Base-by-base conservation (phyloP, 371 early-diverging fungal species). In the Mortierella sp. region DNA sequence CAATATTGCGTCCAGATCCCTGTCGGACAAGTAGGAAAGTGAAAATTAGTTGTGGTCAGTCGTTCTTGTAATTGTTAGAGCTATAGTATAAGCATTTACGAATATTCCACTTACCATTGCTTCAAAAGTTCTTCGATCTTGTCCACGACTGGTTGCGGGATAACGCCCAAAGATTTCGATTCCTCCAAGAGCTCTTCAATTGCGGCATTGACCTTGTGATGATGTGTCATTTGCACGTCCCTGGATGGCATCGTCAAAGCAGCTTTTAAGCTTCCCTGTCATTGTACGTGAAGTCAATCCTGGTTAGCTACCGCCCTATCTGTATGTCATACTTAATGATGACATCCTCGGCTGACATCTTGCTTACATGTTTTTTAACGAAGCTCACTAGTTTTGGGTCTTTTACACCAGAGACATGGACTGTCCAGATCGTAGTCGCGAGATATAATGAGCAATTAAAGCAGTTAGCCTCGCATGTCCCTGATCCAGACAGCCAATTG, bases 341-440 rank as follows among this genome's bases (percentile, higher is more conserved):
- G 16, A 0, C 6, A 58, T 33, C 5, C 15, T 19, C 36, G 40
- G 5, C 21, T 15, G 9, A 1, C 2, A 21, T 11, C 70, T 16
- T n/a, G n/a, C 50, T 8, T 80, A 81, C 82, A 67, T 81, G 66
- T 22, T 65, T 72, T 57, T 76, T 81, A 61, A 76, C 63, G 41
- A 81, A 76, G n/a, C 22, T 57, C 11, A 43, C 38, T 15, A 72
- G 59, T 50, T 62, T 65, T n/a, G 70, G 70, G 50, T 81, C 82
- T n/a, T 69, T 36, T 16, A 66, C 69, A 22, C 82, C 76, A 36
- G 67, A 65, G 32, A 81, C 67, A 43, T 81, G 72, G 8, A 81
- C 82, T 81, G 45, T 45, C 38, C 48, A 16, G 40, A 45, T 33
- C 13, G 28, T 2, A 41, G 15, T 28, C 11, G 15, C 15, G 11